Conservation (phyloP, 2,329 filamentous ascomycete species). For the Nigrospora oryzae region DNA sequence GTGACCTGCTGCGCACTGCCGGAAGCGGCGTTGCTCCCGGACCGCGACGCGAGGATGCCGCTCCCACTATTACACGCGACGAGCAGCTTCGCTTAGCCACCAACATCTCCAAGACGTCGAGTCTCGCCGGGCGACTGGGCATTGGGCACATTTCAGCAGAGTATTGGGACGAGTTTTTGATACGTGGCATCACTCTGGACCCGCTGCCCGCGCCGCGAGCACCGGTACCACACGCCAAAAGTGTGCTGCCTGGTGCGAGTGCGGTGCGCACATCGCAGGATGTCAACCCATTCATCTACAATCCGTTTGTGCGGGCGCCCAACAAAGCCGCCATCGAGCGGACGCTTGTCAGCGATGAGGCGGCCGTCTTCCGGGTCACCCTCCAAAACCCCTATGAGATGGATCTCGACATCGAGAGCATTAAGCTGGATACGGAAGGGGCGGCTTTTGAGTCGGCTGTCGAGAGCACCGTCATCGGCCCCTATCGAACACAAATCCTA, state of each 20-base stretch:
- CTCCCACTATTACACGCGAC: conserved; percentile 64
- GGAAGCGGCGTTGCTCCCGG: conserved; percentile 73
- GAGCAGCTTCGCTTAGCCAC: conserved; percentile 80
- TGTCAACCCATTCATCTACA: conserved; percentile 87
- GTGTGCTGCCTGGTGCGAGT: conserved; percentile 40
- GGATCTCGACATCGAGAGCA: conserved; percentile 78
- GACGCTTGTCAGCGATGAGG: conserved; percentile 71
- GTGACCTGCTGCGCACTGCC: conserved; percentile 73
- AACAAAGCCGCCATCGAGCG: conserved; percentile 53
- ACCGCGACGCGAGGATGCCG: conserved; percentile 57
- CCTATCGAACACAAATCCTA: conserved; percentile 75
- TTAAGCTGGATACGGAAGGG: conserved; percentile 67
- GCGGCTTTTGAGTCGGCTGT: conserved; percentile 59
- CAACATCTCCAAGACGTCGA: conserved; percentile 78
- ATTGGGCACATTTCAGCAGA: conserved; percentile 63
- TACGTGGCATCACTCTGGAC: conserved; percentile 68
- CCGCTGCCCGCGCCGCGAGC: conserved; percentile 48
- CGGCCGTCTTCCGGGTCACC: conserved; percentile 69
- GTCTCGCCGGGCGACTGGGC: conserved; percentile 68
- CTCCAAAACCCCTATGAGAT: conserved; percentile 94
- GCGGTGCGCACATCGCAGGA: conserved; percentile 47
- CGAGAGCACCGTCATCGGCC: conserved; percentile 62
- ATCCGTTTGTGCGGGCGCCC: conserved; percentile 71
- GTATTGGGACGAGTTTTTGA: conserved; percentile 95
- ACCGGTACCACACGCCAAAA: conserved; percentile 58